Base-by-base conservation (phyloP, 768 basidiomycete species). In the Tulasnella sp. region DNA sequence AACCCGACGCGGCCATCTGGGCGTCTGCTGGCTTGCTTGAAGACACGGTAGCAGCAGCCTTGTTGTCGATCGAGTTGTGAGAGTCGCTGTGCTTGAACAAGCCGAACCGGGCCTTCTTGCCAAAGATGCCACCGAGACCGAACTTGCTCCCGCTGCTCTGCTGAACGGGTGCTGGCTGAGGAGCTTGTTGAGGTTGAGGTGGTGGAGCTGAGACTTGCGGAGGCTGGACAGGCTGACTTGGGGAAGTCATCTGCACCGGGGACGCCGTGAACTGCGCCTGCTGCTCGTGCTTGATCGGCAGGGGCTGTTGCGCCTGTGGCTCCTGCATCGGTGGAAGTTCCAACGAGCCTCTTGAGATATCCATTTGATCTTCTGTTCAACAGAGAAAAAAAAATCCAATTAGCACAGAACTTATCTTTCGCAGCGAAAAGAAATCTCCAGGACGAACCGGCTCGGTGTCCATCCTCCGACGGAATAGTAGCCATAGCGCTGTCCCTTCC, bases 21-120 rank as follows among this genome's bases (percentile, higher is more conserved):
- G 95, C 93, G 68, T 94, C 93, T 48, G 94, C 90, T 46, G 93
- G 92, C 48, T 93, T 90, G 10, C 94, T 27, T 7, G 62, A 24
- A 1, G 38, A 86, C 8, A 86, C 84, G 75, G 88, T 87, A 79
- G 91, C 88, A 56, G 56, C 76, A 12, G 39, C 44, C 16, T 74
- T 58, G 34, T 24, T 52, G 24, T 87, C 87, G 83, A 93, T 93
- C 83, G 40, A 46, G 21, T 36, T 44, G 42, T 68, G 24, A 10
- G 46, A 38, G 24, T 94, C 93, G 58, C 89, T 88, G 72, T 88
- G 86, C 40, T 93, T 92, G 85, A 95, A 94, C 88, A 94, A 87
- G 88, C 90, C 92, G 92, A 85, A 89, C 91, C 82, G 88, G 88
- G 81, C 87, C 85, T 93, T 94, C 88, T 92, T 94, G 62, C 72